Evolutionary conservation across 305 asterid species (phyloP), one percentile per base, ranked within the genome.

Genomic region (Fraxinus albicans): DNA sequence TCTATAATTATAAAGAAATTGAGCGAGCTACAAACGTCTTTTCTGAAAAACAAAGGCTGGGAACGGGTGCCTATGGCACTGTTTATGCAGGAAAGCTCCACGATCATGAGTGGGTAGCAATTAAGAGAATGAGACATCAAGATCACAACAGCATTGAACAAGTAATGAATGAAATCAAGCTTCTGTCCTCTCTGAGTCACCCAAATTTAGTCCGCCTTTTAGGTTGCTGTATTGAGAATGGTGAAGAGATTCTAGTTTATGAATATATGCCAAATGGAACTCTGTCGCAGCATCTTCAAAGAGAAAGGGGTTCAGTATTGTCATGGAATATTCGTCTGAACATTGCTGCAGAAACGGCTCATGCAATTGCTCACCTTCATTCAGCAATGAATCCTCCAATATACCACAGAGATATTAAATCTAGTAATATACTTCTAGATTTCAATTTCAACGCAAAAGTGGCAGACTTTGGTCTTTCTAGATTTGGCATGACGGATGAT

Each of bases 341-440:
- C 27, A 93, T 95, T n/a, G 99, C 99, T 38, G 89, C 97, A 0
- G 97, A 97, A 84, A 95, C 99, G 0, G 96, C 99, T 65, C 94
- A 65, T 29, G 99, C 98, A 1, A 91, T 95, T 44, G 93, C 98
- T 60, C 95, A 97, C 73, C 98, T 97, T 73, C 99, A 97, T 88
- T 85, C 96, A 0, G 90, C 97, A 17, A 89, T 84, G 85, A 93
- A 90, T 73, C 99, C 98, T 79, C 99, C 99, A 0, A 97, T 97
- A 47, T 97, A 95, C 87, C 99, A 95, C 60, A 81, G 99, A 78
- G 99, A 97, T 85, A 88, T 97, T 9, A 95, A 97, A 79, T 97
- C 99, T 0, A 97, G 97, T 78, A 97, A 97, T 84, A 97, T 97
- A 79, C 92, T 97, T 8, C 58, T 94, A 21, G 99, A 93, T 60